Base-by-base conservation (phyloP, 768 basidiomycete species). In the Crassisporium funariophilum region DNA sequence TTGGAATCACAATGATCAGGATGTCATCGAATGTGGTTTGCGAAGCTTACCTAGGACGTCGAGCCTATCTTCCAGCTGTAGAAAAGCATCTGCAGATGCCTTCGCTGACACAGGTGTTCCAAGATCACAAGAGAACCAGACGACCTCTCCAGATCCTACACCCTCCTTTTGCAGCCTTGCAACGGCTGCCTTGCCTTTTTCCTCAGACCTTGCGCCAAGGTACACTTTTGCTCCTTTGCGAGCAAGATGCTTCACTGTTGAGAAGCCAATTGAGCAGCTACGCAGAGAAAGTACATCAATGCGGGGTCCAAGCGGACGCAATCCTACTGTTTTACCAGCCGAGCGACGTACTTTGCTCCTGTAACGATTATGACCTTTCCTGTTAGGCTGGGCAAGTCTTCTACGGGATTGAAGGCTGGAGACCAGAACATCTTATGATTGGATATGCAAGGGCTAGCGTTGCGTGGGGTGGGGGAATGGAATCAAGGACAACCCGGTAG, bases 221-320 rank as follows among this genome's bases (percentile, higher is more conserved):
- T 82, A 81, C 1, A 83, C 75, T 43, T 74, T 82, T 4, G 80
- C 79, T 5, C 81, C 79, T 16, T 66, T 67, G 2, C 64, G 64
- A 0, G 72, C 76, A 15, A 83, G 73, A 46, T 74, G 70, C 35
- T 72, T 70, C 12, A 76, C 70, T 0, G 76, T 79, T 0, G 66
- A 63, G 46, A 70, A 75, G 0, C 82, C 82, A 8, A 64, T 62
- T 19, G 62, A 62, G 16, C 52, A 55, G 39, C 64, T 65, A 22
- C 25, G 19, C 25, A 27, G 10, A 39, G 19, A 10, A 12, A 17
- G 24, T 22, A 9, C 4, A 16, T 31, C 10, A n/a, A 5, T 17
- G 10, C 5, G 21, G 6, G 4, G 21, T 38, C n/a, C n/a, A n/a
- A n/a, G n/a, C n/a, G n/a, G n/a, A n/a, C n/a, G n/a, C n/a, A n/a